A percentile compares a stretch with the other conserved stretches of the same genome.
Conservation (phyloP, 1,284 basidiomycete species). For the Neonothopanus nambi region DNA sequence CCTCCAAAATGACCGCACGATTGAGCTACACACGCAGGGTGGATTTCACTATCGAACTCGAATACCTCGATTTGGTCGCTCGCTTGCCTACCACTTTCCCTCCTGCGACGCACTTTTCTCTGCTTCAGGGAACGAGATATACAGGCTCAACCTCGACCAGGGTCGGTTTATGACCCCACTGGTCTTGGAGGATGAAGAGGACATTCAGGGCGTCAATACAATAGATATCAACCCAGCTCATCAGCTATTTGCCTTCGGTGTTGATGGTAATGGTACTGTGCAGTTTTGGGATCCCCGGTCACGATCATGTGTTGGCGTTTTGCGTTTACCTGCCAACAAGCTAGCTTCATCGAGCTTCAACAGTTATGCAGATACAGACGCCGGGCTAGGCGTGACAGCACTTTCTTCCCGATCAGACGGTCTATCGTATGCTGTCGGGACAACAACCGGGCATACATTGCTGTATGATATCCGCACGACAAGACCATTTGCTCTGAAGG, state of each 20-base stretch:
- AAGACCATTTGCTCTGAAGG: slow-evolving; percentile 85
- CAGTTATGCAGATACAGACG: slow-evolving; percentile 33
- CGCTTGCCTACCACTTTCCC: slow-evolving; percentile 87
- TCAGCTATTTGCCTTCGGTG: slow-evolving; percentile 87
- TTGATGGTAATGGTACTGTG: slow-evolving; percentile 82
- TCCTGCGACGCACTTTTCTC: slow-evolving; percentile 81
- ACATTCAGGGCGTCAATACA: slow-evolving; percentile 83
- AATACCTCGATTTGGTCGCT: slow-evolving; percentile 92
- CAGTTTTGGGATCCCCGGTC: slow-evolving; percentile 97
- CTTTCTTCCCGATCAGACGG: slow-evolving; percentile 87
- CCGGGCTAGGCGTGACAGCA: slow-evolving; percentile 64
- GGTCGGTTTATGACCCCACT: slow-evolving; percentile 90
- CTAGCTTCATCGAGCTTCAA: slow-evolving; percentile 54
- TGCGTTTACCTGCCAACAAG: slow-evolving; percentile 70
- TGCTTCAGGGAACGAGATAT: slow-evolving; percentile 84
- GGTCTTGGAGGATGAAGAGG: slow-evolving; percentile 52
- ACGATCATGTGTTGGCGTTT: slow-evolving; percentile 71
- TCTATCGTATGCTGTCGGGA: slow-evolving; percentile 91
- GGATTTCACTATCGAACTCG: slow-evolving; percentile 92
- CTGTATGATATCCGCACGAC: slow-evolving; percentile 93
- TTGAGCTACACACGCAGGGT: slow-evolving; percentile 94
- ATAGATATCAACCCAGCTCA: slow-evolving; percentile 95
- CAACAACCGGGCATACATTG: slow-evolving; percentile 91
- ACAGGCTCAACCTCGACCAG: slow-evolving; percentile 93
- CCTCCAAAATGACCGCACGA: slow-evolving; percentile 92